Base-by-base conservation (phyloP, 164 flowering plant species). In the Chloranthus sessilifolius region DNA sequence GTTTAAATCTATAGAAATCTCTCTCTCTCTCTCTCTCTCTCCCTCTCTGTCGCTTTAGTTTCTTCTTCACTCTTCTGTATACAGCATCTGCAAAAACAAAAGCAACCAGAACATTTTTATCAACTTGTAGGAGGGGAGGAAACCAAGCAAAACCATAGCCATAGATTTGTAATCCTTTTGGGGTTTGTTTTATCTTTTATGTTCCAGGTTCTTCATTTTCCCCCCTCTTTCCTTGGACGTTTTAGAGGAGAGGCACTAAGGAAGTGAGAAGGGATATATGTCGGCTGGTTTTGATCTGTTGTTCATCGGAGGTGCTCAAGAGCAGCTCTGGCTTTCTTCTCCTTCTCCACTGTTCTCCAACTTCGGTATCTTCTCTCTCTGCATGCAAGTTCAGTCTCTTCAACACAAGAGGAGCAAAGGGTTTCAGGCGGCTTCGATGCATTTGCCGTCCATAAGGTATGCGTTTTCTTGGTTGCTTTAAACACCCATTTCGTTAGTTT, bases 391-490 rank as follows among this genome's bases (percentile, higher is more conserved):
- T 52, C 50, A 59, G 74, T 5, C 14, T 5, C 30, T 27, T 47
- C 36, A 14, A 8, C 30, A 25, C 33, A 25, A 28, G 78, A 64
- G 79, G 53, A 44, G 21, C 11, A 60, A 46, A 53, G 52, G 56
- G 46, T 67, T 37, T 38, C 57, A n/a, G n/a, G n/a, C n/a, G n/a
- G n/a, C n/a, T n/a, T n/a, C 89, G 84, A 89, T 89, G 95, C 85
- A 79, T 77, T 80, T 85, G 92, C 82, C 82, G 64, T 80, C 83
- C 59, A 80, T 65, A 74, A 73, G 95, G 97, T 85, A 27, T 48
- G 64, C 23, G n/a, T 52, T 9, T n/a, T 29, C 5, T 24, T 14
- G 6, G 9, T 38, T 37, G 43, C 49, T 24, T 38, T 44, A 39
- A 37, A 22, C 29, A 47, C 46, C 57, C 43, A 17, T 10, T 48